These are phyloP conservation scores for Solanum aculeatissimum DNA, from an alignment of 305 asterid genomes.

Conservation along the genomic window DNA sequence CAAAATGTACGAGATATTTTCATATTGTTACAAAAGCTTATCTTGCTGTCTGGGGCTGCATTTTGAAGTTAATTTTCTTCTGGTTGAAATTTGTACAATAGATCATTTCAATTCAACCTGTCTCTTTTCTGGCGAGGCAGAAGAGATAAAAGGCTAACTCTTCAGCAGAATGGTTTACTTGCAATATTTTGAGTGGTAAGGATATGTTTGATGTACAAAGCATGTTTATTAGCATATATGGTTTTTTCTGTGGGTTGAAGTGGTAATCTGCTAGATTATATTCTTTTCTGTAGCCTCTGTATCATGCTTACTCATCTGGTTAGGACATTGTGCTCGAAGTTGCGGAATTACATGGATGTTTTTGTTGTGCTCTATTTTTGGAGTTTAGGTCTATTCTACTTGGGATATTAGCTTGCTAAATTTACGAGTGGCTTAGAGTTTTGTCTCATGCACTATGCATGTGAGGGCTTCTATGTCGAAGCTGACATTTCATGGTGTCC, in stretches of 20 bases:
- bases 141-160: slow-evolving; percentile 50
- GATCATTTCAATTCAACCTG: slow-evolving; percentile 48
- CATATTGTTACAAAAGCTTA: slow-evolving; percentile 14
- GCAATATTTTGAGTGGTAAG: slow-evolving; percentile 44
- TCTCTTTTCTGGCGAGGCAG: slow-evolving; percentile 56
- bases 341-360: background rate
- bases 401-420: background rate
- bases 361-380: background rate
- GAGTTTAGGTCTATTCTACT: background rate
- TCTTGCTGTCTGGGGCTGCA: slow-evolving; percentile 15
- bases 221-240: background rate
- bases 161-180: slow-evolving; percentile 45
- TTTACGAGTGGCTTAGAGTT: background rate
- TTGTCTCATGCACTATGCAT: background rate
- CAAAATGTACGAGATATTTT: slow-evolving; percentile 16
- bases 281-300: background rate
- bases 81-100: slow-evolving; percentile 53
- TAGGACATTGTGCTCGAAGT: background rate
- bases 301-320: background rate
- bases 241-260: background rate
- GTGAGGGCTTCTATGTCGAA: background rate
- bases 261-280: background rate
- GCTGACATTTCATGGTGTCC: background rate
- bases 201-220: slow-evolving; percentile 5
- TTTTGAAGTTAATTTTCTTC: slow-evolving; percentile 34